phyloP scores from a whole-genome alignment of 1,284 basidiomycete species.

The Leccinum variabile region DNA sequence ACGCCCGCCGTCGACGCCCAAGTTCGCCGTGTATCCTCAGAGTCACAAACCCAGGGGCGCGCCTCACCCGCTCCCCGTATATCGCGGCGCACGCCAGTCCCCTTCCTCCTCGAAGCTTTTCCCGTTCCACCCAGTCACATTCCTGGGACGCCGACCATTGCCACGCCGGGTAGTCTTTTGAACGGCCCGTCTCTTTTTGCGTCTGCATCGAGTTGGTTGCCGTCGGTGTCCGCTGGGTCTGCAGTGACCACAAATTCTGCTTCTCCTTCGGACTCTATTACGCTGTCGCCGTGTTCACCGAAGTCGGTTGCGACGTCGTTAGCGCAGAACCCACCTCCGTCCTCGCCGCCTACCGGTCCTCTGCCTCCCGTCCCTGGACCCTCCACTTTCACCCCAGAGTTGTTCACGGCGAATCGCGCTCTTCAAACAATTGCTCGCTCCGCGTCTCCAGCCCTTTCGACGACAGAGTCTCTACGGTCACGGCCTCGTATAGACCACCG shows the following conservation, averaged over 20 bases:
- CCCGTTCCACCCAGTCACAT: slow-evolving; percentile 35
- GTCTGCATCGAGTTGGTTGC: slow-evolving; percentile 12
- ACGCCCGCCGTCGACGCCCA: slow-evolving; percentile 9
- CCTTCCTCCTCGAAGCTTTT: slow-evolving; percentile 35
- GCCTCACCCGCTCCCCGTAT: slow-evolving; percentile 31
- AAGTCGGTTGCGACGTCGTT: slow-evolving; percentile 1
- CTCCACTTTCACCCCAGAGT: slow-evolving; percentile 24
- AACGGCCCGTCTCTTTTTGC: slow-evolving; percentile 17
- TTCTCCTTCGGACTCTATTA: slow-evolving; percentile 1
- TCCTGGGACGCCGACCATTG: slow-evolving; percentile 27
- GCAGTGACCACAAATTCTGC: slow-evolving; percentile 2
- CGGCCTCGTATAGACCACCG: slow-evolving; percentile 21
- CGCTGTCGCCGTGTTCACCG: slow-evolving; percentile 19
- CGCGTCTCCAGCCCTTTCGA: slow-evolving; percentile 25
- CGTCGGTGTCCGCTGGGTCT: slow-evolving; percentile 8
- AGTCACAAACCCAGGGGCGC: slow-evolving; percentile 28
- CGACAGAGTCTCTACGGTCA: slow-evolving; percentile 20
- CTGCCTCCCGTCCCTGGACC: slow-evolving; percentile 34
- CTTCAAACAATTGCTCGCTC: slow-evolving; percentile 19
- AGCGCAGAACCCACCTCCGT: slow-evolving; percentile 32
- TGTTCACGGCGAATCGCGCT: slow-evolving; percentile 18
- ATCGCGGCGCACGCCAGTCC: slow-evolving; percentile 34
- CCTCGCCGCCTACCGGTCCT: slow-evolving; percentile 31
- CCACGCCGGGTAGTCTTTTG: slow-evolving; percentile 7
- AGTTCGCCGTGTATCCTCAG: slow-evolving; percentile 29